These are phyloP conservation scores for Exophiala mesophila DNA, from an alignment of 2,329 filamentous ascomycete species.

Conservation along the genomic window DNA sequence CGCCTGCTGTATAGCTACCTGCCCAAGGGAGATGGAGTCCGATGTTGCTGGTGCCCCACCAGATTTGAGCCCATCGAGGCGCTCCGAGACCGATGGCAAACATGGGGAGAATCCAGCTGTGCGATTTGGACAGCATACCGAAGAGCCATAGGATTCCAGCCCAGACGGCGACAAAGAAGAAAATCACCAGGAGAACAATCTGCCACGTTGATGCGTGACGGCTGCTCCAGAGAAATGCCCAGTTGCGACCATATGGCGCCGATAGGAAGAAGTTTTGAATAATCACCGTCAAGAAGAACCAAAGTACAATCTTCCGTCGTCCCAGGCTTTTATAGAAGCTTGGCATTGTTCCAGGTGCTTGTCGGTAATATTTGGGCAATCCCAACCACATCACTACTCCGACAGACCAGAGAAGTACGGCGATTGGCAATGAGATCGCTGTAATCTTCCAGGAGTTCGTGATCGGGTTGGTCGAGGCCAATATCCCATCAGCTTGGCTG, in stretches of 20 bases:
- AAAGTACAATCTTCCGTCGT: constrained; percentile 60
- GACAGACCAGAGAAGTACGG: constrained; percentile 53
- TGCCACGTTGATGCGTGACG: constrained; percentile 53
- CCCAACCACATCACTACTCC: constrained; percentile 54
- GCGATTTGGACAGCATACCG: constrained; percentile 52
- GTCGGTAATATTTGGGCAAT: constrained; percentile 63
- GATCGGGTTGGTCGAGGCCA: constrained; percentile 31
- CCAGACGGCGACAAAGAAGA: constrained; percentile 55
- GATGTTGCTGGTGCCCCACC: constrained; percentile 59
- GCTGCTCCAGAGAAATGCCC: constrained; percentile 59
- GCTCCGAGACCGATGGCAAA: constrained; percentile 63
- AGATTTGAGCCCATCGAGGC: constrained; percentile 63
- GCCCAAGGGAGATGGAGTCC: constrained; percentile 61
- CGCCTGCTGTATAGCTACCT: constrained; percentile 46
- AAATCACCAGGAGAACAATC: constrained; percentile 48
- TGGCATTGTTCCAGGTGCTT: constrained; percentile 58
- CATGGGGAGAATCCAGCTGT: constrained; percentile 63
- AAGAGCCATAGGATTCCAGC: constrained; percentile 48
- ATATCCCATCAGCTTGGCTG: constrained; percentile 39
- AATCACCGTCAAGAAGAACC: constrained; percentile 61
- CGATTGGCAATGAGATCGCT: constrained; percentile 55
- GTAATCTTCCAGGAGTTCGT: constrained; percentile 44
- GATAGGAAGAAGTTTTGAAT: constrained; percentile 65
- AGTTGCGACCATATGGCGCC: constrained; percentile 62
- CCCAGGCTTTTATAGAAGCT: constrained; percentile 60